A percentile compares a stretch with the other conserved stretches of the same genome.
Evolutionary conservation across 2,329 filamentous ascomycete genomes (phyloP).

Genomic region (Colletotrichum spinosum): DNA sequence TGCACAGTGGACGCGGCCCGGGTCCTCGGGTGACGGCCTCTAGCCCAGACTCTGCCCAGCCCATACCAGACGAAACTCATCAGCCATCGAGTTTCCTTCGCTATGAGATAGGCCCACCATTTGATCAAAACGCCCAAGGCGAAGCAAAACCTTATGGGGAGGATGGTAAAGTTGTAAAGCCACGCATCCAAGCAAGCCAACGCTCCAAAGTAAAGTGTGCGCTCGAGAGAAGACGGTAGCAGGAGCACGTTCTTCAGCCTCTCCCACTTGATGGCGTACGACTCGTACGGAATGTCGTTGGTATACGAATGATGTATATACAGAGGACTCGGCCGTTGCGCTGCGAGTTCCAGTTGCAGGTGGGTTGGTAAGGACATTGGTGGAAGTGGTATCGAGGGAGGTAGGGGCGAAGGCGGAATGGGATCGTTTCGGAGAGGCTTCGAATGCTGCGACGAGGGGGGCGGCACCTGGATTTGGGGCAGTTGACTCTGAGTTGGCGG

Average conservation of each 20-base stretch:
- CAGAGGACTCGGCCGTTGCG: conserved; percentile 71
- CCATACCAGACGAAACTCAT: conserved; percentile 83
- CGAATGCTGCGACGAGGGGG: conserved; percentile 53
- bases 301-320: conserved; percentile 72
- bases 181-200: conserved; percentile 94
- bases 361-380: conserved; percentile 76
- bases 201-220: conserved; percentile 87
- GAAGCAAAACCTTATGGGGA: conserved; percentile 88
- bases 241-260: conserved; percentile 89
- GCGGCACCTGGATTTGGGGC: conserved; percentile 44
- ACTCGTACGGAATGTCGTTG: conserved; percentile 83
- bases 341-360: conserved; percentile 73
- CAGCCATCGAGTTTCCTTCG: conserved; percentile 78
- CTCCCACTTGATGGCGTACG: conserved; percentile 91
- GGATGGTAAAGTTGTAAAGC: conserved; percentile 95
- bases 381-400: conserved; percentile 69
- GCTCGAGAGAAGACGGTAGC: conserved; percentile 84
- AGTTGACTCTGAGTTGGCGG: conserved; percentile 24
- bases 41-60: conserved; percentile 77
- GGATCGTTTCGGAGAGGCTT: conserved; percentile 40
- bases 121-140: conserved; percentile 80
- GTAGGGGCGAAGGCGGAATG: conserved; percentile 60
- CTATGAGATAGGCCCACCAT: conserved; percentile 82
- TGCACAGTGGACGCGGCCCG: conserved; percentile 7
- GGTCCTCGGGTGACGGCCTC: conserved; percentile 54